phyloP scores from a whole-genome alignment of 2,329 filamentous ascomycete genomes.

The Penicillium sp. region DNA sequence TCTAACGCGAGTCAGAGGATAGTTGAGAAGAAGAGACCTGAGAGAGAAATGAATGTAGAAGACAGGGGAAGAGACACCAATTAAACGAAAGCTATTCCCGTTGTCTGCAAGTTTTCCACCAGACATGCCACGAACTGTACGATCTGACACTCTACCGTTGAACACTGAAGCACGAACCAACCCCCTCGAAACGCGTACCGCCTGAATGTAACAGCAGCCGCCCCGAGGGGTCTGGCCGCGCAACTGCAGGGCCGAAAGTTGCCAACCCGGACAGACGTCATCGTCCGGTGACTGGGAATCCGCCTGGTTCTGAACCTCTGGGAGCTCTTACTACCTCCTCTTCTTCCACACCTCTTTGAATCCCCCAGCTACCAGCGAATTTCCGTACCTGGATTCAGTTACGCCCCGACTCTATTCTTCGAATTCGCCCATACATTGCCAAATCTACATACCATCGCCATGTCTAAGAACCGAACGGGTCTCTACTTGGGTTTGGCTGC shows the following conservation, averaged over 20 bases:
- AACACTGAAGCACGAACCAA: not conserved
- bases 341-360: not conserved
- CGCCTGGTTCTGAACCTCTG: not conserved
- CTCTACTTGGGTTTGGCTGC: slow-evolving; percentile 57
- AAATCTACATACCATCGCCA: slow-evolving; percentile 20
- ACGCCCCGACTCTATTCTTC: not conserved
- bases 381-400: not conserved
- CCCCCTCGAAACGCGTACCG: not conserved
- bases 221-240: not conserved
- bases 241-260: not conserved
- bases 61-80: not conserved
- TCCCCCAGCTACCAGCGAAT: not conserved
- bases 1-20: not conserved
- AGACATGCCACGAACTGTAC: not conserved
- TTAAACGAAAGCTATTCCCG: not conserved
- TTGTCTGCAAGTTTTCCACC: not conserved
- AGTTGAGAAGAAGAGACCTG: too few species aligned
- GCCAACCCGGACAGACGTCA: slow-evolving; percentile 20
- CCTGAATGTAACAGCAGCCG: not conserved
- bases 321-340: not conserved
- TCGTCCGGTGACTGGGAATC: slow-evolving; percentile 18
- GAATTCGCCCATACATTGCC: not conserved
- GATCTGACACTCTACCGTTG: not conserved
- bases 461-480: slow-evolving; percentile 41
- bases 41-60: not conserved